phyloP scores from a whole-genome alignment of 2,329 filamentous ascomycete species.

The Paraconiothyrium brasiliense region DNA sequence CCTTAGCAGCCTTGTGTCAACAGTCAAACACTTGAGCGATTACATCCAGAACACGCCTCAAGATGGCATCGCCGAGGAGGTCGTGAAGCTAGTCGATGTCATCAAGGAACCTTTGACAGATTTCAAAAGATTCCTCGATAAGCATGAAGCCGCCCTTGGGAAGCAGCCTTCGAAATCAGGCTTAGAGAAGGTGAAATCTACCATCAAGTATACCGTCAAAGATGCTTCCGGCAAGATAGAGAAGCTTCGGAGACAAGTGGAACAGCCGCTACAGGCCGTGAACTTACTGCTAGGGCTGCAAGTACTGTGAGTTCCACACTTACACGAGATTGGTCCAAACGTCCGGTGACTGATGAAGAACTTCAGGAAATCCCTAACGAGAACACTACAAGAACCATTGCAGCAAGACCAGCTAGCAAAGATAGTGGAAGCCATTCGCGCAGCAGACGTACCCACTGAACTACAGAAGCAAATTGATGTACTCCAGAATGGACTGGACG shows the following conservation, averaged over 20 bases:
- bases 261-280: constrained; percentile 13
- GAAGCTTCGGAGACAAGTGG: constrained; percentile 10
- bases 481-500: constrained; percentile 1
- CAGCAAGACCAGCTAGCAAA: constrained; percentile 1
- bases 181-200: neutral
- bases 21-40: constrained; percentile 3
- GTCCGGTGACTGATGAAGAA: neutral
- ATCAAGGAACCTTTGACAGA: constrained; percentile 1
- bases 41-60: constrained; percentile 5
- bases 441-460: constrained; percentile 15
- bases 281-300: constrained; percentile 12
- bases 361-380: neutral
- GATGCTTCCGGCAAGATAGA: constrained; percentile 13
- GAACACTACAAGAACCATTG: neutral
- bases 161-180: constrained; percentile 1
- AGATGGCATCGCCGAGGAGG: constrained; percentile 1
- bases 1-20: constrained; percentile 12
- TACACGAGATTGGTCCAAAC: no score
- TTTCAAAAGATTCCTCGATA: constrained; percentile 12
- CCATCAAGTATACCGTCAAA: constrained; percentile 4
- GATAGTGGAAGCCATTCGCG: constrained; percentile 12
- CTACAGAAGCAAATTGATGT: constrained; percentile 12
- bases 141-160: constrained; percentile 8
- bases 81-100: neutral
- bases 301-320: constrained; percentile 1